phyloP scores from a whole-genome alignment of 768 basidiomycete species.

The Bullera alba region DNA sequence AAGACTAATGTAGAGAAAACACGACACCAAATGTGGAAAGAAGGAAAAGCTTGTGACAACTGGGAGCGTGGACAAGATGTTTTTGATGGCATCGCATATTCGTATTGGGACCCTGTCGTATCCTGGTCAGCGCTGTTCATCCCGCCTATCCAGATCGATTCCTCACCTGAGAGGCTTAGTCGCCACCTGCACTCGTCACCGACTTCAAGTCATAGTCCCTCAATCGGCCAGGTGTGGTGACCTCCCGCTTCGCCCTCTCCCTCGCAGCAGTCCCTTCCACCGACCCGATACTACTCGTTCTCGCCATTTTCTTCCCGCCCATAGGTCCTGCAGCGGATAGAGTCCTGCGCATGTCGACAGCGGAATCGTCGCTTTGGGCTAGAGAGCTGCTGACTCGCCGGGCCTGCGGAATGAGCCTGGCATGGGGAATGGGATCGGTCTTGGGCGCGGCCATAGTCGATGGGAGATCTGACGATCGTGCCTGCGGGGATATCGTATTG shows the following conservation, averaged over 20 bases:
- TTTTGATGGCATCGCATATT: too few relatives aligned
- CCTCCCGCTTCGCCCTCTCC: conserved; percentile 1
- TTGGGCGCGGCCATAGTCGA: neutral
- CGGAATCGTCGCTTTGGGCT: neutral
- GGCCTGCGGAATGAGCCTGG: neutral
- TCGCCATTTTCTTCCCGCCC: neutral
- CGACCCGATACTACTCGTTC: neutral
- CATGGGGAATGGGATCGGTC: neutral
- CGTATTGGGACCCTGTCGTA: too few relatives aligned
- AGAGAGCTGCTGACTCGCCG: neutral
- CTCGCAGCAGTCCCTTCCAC: neutral
- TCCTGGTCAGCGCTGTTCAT: too few relatives aligned
- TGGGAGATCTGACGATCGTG: neutral
- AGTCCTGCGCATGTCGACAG: neutral
- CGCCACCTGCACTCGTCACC: too few relatives aligned
- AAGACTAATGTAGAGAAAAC: too few relatives aligned
- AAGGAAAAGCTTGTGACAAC: too few relatives aligned
- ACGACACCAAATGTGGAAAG: too few relatives aligned
- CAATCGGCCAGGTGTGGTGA: conserved; percentile 4
- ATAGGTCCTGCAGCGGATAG: neutral
- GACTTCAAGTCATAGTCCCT: conserved; percentile 5
- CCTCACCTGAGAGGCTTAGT: too few relatives aligned
- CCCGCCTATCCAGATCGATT: too few relatives aligned
- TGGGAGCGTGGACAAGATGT: too few relatives aligned
- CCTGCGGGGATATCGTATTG: neutral